These are phyloP conservation scores for Theileria parva DNA, from an alignment of 169 alveolate genomes.

Conservation along the genomic window DNA sequence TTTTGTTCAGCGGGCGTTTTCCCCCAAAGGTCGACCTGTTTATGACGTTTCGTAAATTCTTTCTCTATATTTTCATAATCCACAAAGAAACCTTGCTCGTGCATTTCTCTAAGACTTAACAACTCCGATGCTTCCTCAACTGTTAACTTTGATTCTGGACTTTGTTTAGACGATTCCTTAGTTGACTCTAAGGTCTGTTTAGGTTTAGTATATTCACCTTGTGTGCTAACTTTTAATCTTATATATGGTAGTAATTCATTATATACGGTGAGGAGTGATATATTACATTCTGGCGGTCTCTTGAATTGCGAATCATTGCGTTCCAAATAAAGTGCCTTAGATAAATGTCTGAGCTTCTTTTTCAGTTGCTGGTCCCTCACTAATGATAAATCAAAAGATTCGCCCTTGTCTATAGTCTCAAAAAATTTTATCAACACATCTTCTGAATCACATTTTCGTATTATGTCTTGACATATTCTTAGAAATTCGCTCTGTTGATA, in stretches of 20 bases:
- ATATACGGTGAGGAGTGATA: constrained; percentile 63
- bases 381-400: constrained; percentile 20
- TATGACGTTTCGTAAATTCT: constrained; percentile 70
- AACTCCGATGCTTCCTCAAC: constrained; percentile 25
- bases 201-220: constrained; percentile 62
- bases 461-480: constrained; percentile 48
- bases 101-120: constrained; percentile 77
- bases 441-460: constrained; percentile 51
- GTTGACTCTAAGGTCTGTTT: constrained; percentile 21
- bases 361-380: constrained; percentile 65
- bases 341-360: constrained; percentile 76
- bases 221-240: constrained; percentile 59
- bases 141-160: constrained; percentile 18
- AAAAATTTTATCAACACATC: constrained; percentile 27
- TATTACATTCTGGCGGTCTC: constrained; percentile 74
- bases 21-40: constrained; percentile 78
- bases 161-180: constrained; percentile 21
- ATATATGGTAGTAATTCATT: constrained; percentile 65
- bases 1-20: constrained; percentile 73
- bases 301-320: constrained; percentile 51
- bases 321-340: constrained; percentile 70
- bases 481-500: constrained; percentile 63
- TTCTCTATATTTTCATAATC: constrained; percentile 69
- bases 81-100: constrained; percentile 78
- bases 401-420: constrained; percentile 34